Base-by-base conservation (phyloP, 352 stramenopile genomes). In the Globisporangium emineosum region DNA sequence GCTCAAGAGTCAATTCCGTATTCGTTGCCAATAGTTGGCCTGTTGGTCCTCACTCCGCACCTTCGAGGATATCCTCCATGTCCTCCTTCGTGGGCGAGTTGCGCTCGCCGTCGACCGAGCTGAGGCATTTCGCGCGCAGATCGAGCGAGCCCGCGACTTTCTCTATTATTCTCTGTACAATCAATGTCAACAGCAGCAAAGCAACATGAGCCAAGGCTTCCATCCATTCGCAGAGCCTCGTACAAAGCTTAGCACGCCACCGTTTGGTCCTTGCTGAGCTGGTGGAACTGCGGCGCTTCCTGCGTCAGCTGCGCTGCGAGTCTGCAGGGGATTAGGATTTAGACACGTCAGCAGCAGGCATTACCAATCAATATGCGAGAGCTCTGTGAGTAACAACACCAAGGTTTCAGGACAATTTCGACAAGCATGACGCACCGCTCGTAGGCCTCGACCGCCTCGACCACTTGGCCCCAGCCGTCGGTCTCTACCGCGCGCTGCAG, bases 371-470 rank as follows among this genome's bases (percentile, higher is more conserved):
- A 6, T 15, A 45, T 40, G 10, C 33, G 33, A 40, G 33, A 40
- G 19, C 17, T n/a, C 40, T 21, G 40, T 47, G n/a, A 47, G 17
- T 23, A 23, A 13, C 17, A 10, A 47, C 40, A 23, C 15, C 9
- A 47, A 47, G 40, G 17, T 23, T 23, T 17, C 17, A 47, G 17
- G 6, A 47, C 40, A 23, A 47, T 23, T 17, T 21, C 40, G 23
- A 21, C 40, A 21, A 12, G 40, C 7, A 5, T n/a, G 19, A 69
- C 70, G 15, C 59, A 91, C 81, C 77, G 59, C 60, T 91, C 82
- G 57, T 91, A 91, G 35, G 78, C 78, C 57, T 91, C 82, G n/a
- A 91, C 80, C 3, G 82, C 80, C 54, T 91, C 82, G n/a, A 90
- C 59, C 37, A 91, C 76, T 60, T 91, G 82, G 6, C 80, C 82